These are phyloP conservation scores for Bisporella sp. DNA, from an alignment of 2,329 filamentous ascomycete species.

Conservation along the genomic window DNA sequence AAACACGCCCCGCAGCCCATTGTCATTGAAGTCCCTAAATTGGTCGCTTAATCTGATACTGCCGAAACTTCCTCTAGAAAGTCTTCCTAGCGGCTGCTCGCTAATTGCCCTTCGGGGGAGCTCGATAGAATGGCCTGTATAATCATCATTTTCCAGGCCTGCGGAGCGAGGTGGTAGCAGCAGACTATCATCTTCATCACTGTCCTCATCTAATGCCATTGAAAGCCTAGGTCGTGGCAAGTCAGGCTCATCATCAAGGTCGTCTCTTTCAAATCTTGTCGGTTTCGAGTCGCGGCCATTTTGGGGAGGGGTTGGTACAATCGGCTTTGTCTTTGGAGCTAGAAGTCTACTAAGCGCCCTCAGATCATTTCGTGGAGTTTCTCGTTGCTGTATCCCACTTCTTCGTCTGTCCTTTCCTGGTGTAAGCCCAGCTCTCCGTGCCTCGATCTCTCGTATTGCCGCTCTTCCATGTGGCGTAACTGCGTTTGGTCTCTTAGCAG, in stretches of 20 bases:
- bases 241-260: conserved; percentile 34
- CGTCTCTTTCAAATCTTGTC: conserved; percentile 23
- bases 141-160: conserved; percentile 49
- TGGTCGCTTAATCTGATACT: conserved; percentile 48
- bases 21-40: conserved; percentile 28
- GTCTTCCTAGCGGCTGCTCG: conserved; percentile 37
- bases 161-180: conserved; percentile 48
- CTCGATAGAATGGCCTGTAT: conserved; percentile 53
- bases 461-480: conserved; percentile 54
- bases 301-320: conserved; percentile 22
- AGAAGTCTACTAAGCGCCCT: conserved; percentile 47
- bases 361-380: conserved; percentile 47
- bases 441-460: conserved; percentile 50
- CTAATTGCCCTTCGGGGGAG: conserved; percentile 45
- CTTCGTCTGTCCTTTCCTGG: conserved; percentile 51
- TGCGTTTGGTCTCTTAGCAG: conserved; percentile 17
- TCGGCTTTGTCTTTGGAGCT: conserved; percentile 34
- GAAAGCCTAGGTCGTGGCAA: conserved; percentile 48
- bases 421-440: conserved; percentile 53
- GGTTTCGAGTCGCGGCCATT: conserved; percentile 8
- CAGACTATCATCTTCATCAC: conserved; percentile 38
- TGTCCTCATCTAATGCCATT: conserved; percentile 44
- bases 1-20: conserved; percentile 13
- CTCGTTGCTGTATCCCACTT: conserved; percentile 48
- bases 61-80: conserved; percentile 42